These are phyloP conservation scores for Blastocystis hominis DNA, from an alignment of 352 stramenopile species.

Conservation along the genomic window DNA sequence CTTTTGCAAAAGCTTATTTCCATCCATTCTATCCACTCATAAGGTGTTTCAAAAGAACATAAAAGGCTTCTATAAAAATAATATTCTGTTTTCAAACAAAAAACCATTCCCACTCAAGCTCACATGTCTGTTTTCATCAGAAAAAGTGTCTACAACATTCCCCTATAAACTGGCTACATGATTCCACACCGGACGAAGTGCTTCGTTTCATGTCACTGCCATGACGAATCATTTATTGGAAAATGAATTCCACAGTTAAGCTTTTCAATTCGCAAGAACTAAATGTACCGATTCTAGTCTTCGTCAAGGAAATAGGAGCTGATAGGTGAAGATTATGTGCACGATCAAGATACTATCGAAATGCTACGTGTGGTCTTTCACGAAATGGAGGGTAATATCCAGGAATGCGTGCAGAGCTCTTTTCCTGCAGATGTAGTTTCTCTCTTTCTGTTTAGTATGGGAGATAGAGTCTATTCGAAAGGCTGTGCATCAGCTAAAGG, in stretches of 20 bases:
- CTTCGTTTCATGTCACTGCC: neutral
- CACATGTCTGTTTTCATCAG: too few relatives aligned
- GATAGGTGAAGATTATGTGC: neutral
- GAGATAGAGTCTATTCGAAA: neutral
- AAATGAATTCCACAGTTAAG: neutral
- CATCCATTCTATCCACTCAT: too few relatives aligned
- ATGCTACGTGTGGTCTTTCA: neutral
- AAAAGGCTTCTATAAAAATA: too few relatives aligned
- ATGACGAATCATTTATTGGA: neutral
- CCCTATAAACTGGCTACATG: neutral
- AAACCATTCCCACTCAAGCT: too few relatives aligned
- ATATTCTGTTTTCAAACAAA: too few relatives aligned
- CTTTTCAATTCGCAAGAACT: neutral
- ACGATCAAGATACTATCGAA: neutral
- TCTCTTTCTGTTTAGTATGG: neutral
- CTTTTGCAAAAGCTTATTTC: neutral
- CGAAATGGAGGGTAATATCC: neutral
- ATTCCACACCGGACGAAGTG: neutral
- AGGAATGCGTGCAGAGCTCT: neutral
- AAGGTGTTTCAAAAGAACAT: too few relatives aligned
- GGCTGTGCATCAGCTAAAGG: neutral
- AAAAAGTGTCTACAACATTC: neutral
- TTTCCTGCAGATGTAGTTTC: neutral
- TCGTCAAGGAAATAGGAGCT: neutral
- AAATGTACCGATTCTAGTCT: neutral